Evolutionary conservation across 2,329 filamentous ascomycete genomes (phyloP).

Genomic region (Phyllosticta paracitricarpa): DNA sequence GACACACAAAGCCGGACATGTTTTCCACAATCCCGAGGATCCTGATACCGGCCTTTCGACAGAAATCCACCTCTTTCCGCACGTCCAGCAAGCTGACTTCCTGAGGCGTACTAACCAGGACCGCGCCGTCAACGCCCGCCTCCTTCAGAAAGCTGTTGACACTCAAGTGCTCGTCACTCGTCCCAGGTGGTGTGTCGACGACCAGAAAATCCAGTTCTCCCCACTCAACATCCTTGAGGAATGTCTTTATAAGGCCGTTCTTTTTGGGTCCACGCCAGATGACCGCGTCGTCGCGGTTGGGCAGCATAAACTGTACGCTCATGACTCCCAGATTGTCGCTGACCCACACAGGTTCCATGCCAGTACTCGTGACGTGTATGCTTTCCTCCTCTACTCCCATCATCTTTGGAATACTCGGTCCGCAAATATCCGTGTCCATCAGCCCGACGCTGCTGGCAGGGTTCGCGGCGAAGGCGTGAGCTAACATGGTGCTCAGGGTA

Average conservation of each 20-base stretch:
- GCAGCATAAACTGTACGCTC: conserved; percentile 98
- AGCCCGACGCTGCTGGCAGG: conserved; percentile 73
- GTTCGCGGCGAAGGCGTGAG: conserved; percentile 79
- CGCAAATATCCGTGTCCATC: conserved; percentile 98
- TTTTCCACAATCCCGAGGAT: conserved; percentile 92
- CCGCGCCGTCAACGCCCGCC: conserved; percentile 83
- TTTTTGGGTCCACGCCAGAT: conserved; percentile 99
- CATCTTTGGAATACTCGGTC: conserved; percentile 96
- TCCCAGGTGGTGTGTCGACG: conserved; percentile 92
- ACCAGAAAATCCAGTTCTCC: conserved; percentile 87
- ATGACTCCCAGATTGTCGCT: conserved; percentile 89
- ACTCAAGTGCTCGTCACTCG: conserved; percentile 87
- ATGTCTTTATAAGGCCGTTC: conserved; percentile 96
- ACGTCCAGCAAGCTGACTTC: conserved; percentile 90
- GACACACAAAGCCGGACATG: conserved; percentile 95
- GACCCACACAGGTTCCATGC: conserved; percentile 95
- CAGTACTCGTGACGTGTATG: conserved; percentile 78
- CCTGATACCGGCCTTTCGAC: conserved; percentile 81
- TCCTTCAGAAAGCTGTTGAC: conserved; percentile 89
- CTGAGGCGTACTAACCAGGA: conserved; percentile 89
- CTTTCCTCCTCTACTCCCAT: conserved; percentile 93
- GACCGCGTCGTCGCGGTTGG: conserved; percentile 83
- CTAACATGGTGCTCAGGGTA: conserved; percentile 80
- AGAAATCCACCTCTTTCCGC: conserved; percentile 96
- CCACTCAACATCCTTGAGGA: conserved; percentile 97